These are phyloP conservation scores for Phytophthora pini DNA, from an alignment of 352 stramenopile genomes.

Conservation along the genomic window DNA sequence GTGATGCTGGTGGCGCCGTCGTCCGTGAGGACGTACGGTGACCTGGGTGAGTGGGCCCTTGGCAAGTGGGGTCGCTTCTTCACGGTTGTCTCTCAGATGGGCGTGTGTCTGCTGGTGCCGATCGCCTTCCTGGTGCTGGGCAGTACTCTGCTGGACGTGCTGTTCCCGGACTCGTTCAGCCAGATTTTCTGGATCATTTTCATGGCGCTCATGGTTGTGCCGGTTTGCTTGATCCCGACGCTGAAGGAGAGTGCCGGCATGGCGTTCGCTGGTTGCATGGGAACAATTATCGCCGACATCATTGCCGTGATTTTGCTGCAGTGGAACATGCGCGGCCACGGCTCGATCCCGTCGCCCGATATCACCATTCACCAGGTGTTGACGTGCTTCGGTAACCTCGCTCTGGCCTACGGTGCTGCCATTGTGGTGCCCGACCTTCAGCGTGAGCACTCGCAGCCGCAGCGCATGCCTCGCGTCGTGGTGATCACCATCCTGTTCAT, in stretches of 20 bases:
- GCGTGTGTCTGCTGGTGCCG: no score
- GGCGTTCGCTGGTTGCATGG: not conserved
- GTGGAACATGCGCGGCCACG: not conserved
- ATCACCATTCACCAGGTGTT: not conserved
- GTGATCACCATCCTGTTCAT: not conserved
- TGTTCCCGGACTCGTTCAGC: no score
- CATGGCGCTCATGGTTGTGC: no score
- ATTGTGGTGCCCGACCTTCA: not conserved
- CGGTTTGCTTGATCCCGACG: no score
- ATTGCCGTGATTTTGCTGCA: not conserved
- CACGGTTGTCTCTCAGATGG: no score
- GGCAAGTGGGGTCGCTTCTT: no score
- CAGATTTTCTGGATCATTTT: no score
- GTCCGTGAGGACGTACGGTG: not conserved
- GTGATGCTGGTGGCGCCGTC: conserved; percentile 50
- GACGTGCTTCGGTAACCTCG: not conserved
- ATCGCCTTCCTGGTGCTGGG: no score
- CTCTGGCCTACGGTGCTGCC: not conserved
- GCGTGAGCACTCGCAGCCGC: conserved; percentile 10
- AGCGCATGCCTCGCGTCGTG: conserved; percentile 38
- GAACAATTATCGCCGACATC: not conserved
- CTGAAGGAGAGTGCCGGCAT: no score
- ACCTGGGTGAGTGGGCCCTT: no score
- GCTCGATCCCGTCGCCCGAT: not conserved
- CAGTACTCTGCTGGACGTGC: no score